A percentile compares a stretch with the other conserved stretches of the same genome.
These are phyloP conservation scores for Triangularia setosa DNA, from an alignment of 2,329 filamentous ascomycete genomes.

Conservation along the genomic window DNA sequence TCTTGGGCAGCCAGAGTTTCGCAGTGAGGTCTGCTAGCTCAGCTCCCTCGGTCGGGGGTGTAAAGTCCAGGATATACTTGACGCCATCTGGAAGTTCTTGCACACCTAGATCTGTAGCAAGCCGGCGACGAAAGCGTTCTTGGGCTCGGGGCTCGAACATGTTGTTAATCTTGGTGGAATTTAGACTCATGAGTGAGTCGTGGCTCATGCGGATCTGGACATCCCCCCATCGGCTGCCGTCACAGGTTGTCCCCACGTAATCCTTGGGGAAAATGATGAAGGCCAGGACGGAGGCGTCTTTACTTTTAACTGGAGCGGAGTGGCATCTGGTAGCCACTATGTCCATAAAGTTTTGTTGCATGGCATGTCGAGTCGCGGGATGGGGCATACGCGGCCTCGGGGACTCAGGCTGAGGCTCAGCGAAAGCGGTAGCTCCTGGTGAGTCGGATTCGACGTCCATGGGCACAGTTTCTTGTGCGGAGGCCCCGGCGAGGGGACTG, in stretches of 20 bases:
- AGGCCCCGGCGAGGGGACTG: neutral
- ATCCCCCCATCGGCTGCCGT: slow-evolving; percentile 29
- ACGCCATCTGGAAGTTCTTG: slow-evolving; percentile 40
- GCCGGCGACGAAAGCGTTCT: slow-evolving; percentile 35
- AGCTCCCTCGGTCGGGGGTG: slow-evolving; percentile 58
- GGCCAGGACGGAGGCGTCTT: slow-evolving; percentile 19
- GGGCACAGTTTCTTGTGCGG: neutral
- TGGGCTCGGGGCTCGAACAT: slow-evolving; percentile 43
- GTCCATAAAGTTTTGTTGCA: slow-evolving; percentile 23
- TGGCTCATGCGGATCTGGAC: slow-evolving; percentile 44
- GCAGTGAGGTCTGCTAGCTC: slow-evolving; percentile 43
- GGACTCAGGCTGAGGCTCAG: neutral
- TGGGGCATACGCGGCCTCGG: neutral
- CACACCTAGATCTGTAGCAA: slow-evolving; percentile 27
- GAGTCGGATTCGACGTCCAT: neutral
- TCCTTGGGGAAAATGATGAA: slow-evolving; percentile 37
- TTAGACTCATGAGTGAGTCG: slow-evolving; percentile 42
- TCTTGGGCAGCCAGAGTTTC: slow-evolving; percentile 42
- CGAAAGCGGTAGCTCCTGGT: neutral
- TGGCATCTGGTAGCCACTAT: slow-evolving; percentile 9
- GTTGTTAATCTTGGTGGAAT: slow-evolving; percentile 44
- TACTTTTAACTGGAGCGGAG: neutral
- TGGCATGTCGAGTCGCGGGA: slow-evolving; percentile 8
- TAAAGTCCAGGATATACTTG: slow-evolving; percentile 60
- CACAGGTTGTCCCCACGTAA: slow-evolving; percentile 32